Percentiles rank a stretch among this genome's conserved stretches.
Conservation (phyloP, 2,329 filamentous ascomycete species). For the Fusarium bactridioides region DNA sequence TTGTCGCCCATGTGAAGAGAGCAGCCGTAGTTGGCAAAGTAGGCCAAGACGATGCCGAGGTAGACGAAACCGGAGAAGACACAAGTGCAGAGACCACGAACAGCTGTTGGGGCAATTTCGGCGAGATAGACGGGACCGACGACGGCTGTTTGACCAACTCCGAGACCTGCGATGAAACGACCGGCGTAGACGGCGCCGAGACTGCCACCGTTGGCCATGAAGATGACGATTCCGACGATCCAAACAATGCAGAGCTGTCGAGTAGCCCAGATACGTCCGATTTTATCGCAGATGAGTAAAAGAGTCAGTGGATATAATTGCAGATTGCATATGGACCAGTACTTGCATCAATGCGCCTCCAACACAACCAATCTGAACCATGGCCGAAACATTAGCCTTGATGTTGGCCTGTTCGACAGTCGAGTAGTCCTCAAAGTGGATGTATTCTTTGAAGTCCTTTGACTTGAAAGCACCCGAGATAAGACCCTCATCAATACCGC, state of each 20-base stretch:
- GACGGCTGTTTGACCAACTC: slow-evolving; percentile 27
- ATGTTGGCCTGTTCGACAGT: slow-evolving; percentile 11
- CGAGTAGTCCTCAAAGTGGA: slow-evolving; percentile 1
- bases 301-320: neutral
- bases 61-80: slow-evolving; percentile 28
- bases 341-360: slow-evolving; percentile 13
- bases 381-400: slow-evolving; percentile 19
- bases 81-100: slow-evolving; percentile 27
- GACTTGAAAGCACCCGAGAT: slow-evolving; percentile 19
- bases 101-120: slow-evolving; percentile 26
- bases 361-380: slow-evolving; percentile 19
- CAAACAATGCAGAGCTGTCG: slow-evolving; percentile 7
- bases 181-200: slow-evolving; percentile 21
- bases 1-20: slow-evolving; percentile 10
- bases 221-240: slow-evolving; percentile 8
- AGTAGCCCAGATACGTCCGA: slow-evolving; percentile 17
- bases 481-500: slow-evolving; percentile 11
- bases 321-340: rapidly evolving
- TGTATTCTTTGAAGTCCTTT: slow-evolving; percentile 12
- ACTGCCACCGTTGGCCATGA: slow-evolving; percentile 12
- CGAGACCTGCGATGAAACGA: slow-evolving; percentile 26
- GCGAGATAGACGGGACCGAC: slow-evolving; percentile 27
- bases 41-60: slow-evolving; percentile 16
- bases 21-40: slow-evolving; percentile 30
- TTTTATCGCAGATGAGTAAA: neutral